Percentiles rank a stretch among this genome's conserved stretches.
phyloP scores from a whole-genome alignment of 345 rosid species.

The Eucalyptus erythrocorys region DNA sequence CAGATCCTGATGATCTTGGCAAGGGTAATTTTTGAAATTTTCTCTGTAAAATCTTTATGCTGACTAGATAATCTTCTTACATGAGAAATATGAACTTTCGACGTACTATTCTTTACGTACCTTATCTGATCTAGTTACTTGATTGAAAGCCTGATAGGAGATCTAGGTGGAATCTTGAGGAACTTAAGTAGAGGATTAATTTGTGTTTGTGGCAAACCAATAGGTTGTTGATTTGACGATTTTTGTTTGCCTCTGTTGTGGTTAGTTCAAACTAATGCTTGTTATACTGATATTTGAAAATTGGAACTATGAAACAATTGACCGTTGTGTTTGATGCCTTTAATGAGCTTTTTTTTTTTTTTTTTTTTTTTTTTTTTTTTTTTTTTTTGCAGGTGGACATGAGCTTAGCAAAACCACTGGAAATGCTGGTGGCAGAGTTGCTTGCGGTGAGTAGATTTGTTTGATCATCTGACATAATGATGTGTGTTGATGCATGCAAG shows the following conservation, averaged over 20 bases:
- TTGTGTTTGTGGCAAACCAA: background rate
- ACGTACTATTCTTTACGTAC: background rate
- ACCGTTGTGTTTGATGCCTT: background rate
- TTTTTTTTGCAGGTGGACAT: slow-evolving; percentile 54
- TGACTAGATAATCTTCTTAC: background rate
- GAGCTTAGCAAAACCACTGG: slow-evolving; percentile 88
- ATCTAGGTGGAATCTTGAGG: background rate
- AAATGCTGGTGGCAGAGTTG: slow-evolving; percentile 88
- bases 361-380: background rate
- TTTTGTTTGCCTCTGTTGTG: background rate
- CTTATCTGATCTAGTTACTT: background rate
- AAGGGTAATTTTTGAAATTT: slow-evolving; percentile 40
- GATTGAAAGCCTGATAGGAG: background rate
- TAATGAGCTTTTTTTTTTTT: background rate
- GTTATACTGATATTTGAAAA: background rate
- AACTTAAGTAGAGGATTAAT: background rate
- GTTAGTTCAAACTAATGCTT: background rate
- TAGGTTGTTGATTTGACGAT: background rate
- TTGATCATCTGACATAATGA: background rate
- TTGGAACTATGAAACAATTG: background rate
- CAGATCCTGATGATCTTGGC: slow-evolving; percentile 95
- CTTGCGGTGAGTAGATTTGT: slow-evolving; percentile 51
- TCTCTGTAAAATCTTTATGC: background rate
- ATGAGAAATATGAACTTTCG: background rate
- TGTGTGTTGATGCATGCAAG: background rate